Percentiles rank a stretch among this genome's conserved stretches.
Evolutionary conservation across 1,139 yeast genomes (phyloP).

Genomic region (Starmera stellimalicola): DNA sequence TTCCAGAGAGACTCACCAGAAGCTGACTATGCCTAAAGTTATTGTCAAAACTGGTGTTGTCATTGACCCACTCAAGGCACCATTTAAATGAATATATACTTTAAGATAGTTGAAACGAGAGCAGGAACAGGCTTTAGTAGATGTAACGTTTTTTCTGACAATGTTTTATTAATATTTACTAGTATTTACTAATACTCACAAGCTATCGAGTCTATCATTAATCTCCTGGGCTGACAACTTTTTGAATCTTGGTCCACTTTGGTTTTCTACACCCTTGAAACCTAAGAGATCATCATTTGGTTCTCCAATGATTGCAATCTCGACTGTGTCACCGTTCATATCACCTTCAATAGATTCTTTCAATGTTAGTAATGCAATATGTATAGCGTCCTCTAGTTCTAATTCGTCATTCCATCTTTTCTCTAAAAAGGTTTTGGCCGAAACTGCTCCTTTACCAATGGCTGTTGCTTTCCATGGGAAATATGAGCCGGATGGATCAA

Average conservation of each 20-base stretch:
- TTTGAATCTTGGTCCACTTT: slow-evolving; percentile 80
- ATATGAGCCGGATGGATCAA: slow-evolving; percentile 95
- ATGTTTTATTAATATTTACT: not conserved
- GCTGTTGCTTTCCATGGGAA: slow-evolving; percentile 99
- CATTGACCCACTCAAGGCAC: slow-evolving; percentile 70
- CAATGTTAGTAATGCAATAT: slow-evolving; percentile 85
- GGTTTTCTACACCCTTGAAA: slow-evolving; percentile 69
- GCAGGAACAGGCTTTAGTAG: not conserved
- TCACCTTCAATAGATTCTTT: slow-evolving; percentile 98
- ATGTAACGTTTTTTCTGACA: not conserved
- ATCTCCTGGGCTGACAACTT: slow-evolving; percentile 84
- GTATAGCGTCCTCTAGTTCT: slow-evolving; percentile 96
- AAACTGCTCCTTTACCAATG: slow-evolving; percentile 88
- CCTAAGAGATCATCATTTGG: slow-evolving; percentile 80
- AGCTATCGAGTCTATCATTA: slow-evolving; percentile 88
- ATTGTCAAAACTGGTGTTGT: slow-evolving; percentile 82
- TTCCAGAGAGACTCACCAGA: slow-evolving; percentile 77
- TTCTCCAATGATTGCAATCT: slow-evolving; percentile 79
- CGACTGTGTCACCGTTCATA: slow-evolving; percentile 93
- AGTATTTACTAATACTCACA: slow-evolving; percentile 30
- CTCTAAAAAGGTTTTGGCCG: slow-evolving; percentile 94
- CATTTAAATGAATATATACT: slow-evolving; percentile 21
- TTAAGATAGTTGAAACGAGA: not conserved
- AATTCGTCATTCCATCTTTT: slow-evolving; percentile 97
- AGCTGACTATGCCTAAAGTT: slow-evolving; percentile 80